Percentiles rank a stretch among this genome's conserved stretches.
Conservation (phyloP, 768 basidiomycete species). For the Kockovaella imperatae region DNA sequence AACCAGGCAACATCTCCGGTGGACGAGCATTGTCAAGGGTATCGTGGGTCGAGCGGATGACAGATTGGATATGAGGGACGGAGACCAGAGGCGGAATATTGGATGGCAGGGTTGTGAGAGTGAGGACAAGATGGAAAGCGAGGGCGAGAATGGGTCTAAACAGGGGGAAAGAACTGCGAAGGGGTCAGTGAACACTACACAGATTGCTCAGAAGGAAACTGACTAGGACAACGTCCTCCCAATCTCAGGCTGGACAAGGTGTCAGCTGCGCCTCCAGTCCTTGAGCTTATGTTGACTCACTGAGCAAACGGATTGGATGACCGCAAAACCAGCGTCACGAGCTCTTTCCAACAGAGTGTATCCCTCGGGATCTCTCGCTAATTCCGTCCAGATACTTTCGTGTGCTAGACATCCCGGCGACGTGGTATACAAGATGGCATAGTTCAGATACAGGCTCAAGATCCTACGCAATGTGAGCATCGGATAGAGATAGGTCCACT, state of each 20-base stretch:
- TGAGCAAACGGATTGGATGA: slow-evolving; percentile 40
- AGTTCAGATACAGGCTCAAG: slow-evolving; percentile 34
- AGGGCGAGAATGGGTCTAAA: slow-evolving; percentile 35
- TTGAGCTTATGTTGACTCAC: slow-evolving; percentile 13
- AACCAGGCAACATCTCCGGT: slow-evolving; percentile 12
- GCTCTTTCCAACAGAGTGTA: slow-evolving; percentile 33
- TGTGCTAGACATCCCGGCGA: slow-evolving; percentile 29
- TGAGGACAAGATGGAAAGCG: slow-evolving; percentile 29
- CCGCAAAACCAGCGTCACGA: slow-evolving; percentile 39
- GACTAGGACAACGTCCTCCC: slow-evolving; percentile 39
- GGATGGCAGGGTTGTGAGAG: slow-evolving; percentile 16
- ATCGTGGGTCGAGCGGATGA: slow-evolving; percentile 34
- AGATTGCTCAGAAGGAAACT: slow-evolving; percentile 5
- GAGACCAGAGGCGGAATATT: slow-evolving; percentile 31
- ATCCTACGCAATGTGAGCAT: slow-evolving; percentile 20
- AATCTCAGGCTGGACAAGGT: slow-evolving; percentile 31
- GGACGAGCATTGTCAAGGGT: slow-evolving; percentile 24
- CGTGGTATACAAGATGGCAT: slow-evolving; percentile 33
- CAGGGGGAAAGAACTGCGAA: slow-evolving; percentile 31
- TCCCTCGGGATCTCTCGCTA: slow-evolving; percentile 29
- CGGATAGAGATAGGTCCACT: slow-evolving; percentile 4
- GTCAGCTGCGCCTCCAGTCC: neutral
- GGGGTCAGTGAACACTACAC: neutral
- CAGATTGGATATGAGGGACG: slow-evolving; percentile 20
- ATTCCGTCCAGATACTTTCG: slow-evolving; percentile 29